Percentiles rank a stretch among this genome's conserved stretches.
phyloP scores from a whole-genome alignment of 139 green algal species.

The Tetradesmus lagerheimii region DNA sequence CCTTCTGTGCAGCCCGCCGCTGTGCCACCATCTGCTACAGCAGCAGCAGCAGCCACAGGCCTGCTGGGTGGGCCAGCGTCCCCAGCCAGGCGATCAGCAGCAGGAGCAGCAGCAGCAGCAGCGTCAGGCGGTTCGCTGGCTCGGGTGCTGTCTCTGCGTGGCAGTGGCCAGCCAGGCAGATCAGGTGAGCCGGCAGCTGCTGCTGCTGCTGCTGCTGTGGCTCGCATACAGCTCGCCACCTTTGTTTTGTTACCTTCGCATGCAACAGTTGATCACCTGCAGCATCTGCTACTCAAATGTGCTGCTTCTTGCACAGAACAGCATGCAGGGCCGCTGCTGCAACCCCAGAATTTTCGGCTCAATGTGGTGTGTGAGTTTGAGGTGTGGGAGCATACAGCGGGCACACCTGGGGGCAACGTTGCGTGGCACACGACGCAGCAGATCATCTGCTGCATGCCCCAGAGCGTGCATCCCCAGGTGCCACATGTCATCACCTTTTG shows the following conservation, averaged over 20 bases:
- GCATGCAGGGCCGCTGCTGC: too few species aligned
- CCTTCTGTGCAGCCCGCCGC: not conserved
- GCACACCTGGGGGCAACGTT: too few species aligned
- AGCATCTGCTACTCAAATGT: too few species aligned
- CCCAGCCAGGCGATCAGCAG: not conserved
- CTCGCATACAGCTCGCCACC: not conserved
- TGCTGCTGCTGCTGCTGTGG: not conserved
- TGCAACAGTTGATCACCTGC: not conserved
- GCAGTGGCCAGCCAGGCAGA: not conserved
- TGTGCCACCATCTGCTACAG: not conserved
- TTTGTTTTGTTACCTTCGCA: not conserved
- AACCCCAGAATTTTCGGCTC: too few species aligned
- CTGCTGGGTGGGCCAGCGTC: not conserved
- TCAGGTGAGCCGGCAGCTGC: not conserved
- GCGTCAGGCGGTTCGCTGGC: not conserved
- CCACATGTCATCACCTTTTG: not conserved
- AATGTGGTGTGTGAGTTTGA: too few species aligned
- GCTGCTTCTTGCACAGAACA: too few species aligned
- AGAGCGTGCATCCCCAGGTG: not conserved
- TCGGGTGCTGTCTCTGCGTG: not conserved
- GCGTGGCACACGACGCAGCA: not conserved
- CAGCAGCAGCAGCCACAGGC: conserved; percentile 11
- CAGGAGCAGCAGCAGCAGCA: conserved; percentile 16
- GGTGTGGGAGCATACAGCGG: too few species aligned
- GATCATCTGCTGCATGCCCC: too few species aligned